Conservation (phyloP, 129 eudicot species). For the carrot (Daucus carota) region DH1_v3.0 NC_030381.2:52552501-52553000, state of each 20-base stretch:
- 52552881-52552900: conserved; percentile 30
- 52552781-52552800: not conserved
- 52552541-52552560: conserved; percentile 23
- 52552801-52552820: conserved; percentile 42
- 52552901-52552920: conserved; percentile 30
- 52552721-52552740: not conserved
- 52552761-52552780: not conserved
- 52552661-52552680: conserved; percentile 49
- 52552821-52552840: conserved; percentile 26
- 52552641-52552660: conserved; percentile 34
- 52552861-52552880: conserved; percentile 25
- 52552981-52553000: not conserved
- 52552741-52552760: not conserved
- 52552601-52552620: conserved; percentile 41
- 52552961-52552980: not conserved
- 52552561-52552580: conserved; percentile 47
- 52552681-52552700: conserved; percentile 56
- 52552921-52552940: conserved; percentile 2
- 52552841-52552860: conserved; percentile 15
- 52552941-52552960: too few relatives aligned
- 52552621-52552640: conserved; percentile 32
- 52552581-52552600: conserved; percentile 31
- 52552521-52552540: not conserved
- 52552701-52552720: conserved; percentile 46
- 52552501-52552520: not conserved